Conservation (phyloP, 352 stramenopile species). For the Albugo candida region DNA sequence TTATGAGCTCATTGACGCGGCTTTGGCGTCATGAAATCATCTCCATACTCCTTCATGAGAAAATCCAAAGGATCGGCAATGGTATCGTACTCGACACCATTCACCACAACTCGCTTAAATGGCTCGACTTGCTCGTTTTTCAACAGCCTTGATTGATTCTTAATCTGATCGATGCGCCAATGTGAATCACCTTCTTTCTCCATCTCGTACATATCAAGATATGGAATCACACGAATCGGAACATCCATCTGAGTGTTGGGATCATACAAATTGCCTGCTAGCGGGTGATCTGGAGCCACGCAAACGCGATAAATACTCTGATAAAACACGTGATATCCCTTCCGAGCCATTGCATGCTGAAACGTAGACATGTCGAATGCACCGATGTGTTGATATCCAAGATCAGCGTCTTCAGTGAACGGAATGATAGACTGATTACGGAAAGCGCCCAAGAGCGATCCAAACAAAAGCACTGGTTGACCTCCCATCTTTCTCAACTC, state of each 20-base stretch:
- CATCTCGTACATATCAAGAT: constrained; percentile 22
- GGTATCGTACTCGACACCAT: constrained; percentile 18
- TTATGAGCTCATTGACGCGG: neutral
- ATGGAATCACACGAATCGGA: constrained; percentile 9
- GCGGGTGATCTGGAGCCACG: constrained; percentile 18
- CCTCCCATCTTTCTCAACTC: constrained; percentile 13
- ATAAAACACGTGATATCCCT: constrained; percentile 33
- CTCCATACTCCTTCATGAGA: constrained; percentile 13
- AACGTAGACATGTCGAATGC: constrained; percentile 5
- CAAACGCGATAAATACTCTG: constrained; percentile 20
- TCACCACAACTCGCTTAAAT: constrained; percentile 13
- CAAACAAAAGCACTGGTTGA: constrained; percentile 17
- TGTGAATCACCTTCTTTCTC: constrained; percentile 3
- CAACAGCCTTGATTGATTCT: constrained; percentile 3
- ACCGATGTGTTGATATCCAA: constrained; percentile 13
- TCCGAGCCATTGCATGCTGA: constrained; percentile 8
- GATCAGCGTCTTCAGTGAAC: constrained; percentile 31
- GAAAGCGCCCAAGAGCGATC: constrained; percentile 26
- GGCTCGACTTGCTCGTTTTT: constrained; percentile 10
- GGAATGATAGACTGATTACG: constrained; percentile 25
- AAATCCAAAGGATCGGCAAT: constrained; percentile 17
- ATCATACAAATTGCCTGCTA: constrained; percentile 18
- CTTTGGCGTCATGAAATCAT: constrained; percentile 14
- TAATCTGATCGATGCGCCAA: constrained; percentile 5
- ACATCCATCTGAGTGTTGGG: constrained; percentile 2